phyloP scores from a whole-genome alignment of 169 alveolate species.

The Eimeria sp. region DNA sequence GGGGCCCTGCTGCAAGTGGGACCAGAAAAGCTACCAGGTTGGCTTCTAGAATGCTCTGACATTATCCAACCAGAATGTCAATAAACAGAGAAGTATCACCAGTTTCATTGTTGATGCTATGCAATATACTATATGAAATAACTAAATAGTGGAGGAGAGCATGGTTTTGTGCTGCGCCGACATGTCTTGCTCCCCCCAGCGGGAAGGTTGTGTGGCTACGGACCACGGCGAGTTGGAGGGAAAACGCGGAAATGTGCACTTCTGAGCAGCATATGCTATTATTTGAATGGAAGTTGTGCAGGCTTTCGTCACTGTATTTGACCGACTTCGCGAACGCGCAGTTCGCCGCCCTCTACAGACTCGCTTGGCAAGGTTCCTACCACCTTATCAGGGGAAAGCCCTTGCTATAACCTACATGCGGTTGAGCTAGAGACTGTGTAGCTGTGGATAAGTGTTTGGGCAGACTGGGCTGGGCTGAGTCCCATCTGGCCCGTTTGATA shows the following conservation, averaged over 20 bases:
- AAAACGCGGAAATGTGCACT: background rate
- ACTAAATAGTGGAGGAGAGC: background rate
- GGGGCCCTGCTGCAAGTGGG: slow-evolving; percentile 69
- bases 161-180: slow-evolving; percentile 34
- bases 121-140: background rate
- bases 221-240: background rate
- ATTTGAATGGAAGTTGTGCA: background rate
- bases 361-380: background rate
- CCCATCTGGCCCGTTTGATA: background rate
- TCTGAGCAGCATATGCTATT: background rate
- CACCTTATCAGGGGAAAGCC: background rate
- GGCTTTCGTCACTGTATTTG: background rate
- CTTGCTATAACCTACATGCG: too few species aligned
- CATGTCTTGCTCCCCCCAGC: slow-evolving; percentile 49
- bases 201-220: background rate
- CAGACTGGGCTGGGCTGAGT: background rate
- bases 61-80: background rate
- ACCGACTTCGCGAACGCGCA: background rate
- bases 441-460: background rate
- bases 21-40: slow-evolving; percentile 21
- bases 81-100: too few species aligned
- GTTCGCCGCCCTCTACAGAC: background rate
- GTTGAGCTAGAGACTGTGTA: background rate
- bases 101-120: background rate
- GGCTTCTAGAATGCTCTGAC: background rate